A percentile compares a stretch with the other conserved stretches of the same genome.
Evolutionary conservation across 192 early-diverging fungal species (phyloP).

Genomic region (Umbelopsis sp.): DNA sequence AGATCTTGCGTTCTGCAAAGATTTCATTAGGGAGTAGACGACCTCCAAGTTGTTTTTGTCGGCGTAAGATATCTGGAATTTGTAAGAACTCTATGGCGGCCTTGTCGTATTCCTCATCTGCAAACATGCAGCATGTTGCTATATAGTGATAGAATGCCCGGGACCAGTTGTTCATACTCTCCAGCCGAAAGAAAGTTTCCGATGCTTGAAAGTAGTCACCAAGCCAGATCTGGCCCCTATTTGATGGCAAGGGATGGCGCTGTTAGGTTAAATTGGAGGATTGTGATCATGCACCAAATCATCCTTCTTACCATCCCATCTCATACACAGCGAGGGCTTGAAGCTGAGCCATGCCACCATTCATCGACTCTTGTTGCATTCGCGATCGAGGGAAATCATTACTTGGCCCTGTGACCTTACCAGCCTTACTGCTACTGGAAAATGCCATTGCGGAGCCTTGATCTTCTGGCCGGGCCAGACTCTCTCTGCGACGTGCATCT

Average conservation of each 20-base stretch:
- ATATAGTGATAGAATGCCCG: conserved; percentile 44
- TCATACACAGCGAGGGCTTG: conserved; percentile 32
- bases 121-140: conserved; percentile 42
- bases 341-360: conserved; percentile 30
- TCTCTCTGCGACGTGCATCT: conserved; percentile 22
- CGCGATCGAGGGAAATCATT: neutral
- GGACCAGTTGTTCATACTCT: conserved; percentile 41
- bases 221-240: conserved; percentile 40
- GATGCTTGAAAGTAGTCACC: conserved; percentile 43
- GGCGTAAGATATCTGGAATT: conserved; percentile 23
- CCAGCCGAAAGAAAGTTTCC: conserved; percentile 44
- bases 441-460: neutral
- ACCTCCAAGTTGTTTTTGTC: conserved; percentile 15
- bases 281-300: neutral
- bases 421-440: neutral
- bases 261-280: neutral
- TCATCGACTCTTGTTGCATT: conserved; percentile 17
- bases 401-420: conserved; percentile 1
- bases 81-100: conserved; percentile 39
- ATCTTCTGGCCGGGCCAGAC: neutral
- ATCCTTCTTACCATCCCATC: conserved; percentile 39
- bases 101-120: conserved; percentile 38
- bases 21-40: conserved; percentile 32
- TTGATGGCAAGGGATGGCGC: no score
- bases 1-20: conserved; percentile 32